Percentiles rank a stretch among this genome's conserved stretches.
phyloP scores from a whole-genome alignment of 768 basidiomycete genomes.

The Lentinula lateritia region DNA sequence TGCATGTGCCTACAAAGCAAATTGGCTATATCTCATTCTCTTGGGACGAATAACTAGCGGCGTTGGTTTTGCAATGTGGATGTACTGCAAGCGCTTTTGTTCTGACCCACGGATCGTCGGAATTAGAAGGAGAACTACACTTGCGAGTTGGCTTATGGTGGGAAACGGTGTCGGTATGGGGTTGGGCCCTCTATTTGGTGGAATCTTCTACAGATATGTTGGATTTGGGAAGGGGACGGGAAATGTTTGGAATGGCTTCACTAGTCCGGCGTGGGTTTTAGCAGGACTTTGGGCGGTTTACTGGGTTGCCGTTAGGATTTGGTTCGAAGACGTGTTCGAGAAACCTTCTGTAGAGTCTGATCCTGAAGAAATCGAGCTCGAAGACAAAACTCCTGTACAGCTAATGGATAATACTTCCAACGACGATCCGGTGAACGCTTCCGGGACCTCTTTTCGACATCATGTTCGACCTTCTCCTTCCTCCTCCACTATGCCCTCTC shows the following conservation, averaged over 20 bases:
- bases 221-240: conserved; percentile 33
- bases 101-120: conserved; percentile 68
- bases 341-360: neutral
- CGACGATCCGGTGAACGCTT: neutral
- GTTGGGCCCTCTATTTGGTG: conserved; percentile 59
- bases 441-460: conserved; percentile 2
- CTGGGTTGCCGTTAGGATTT: conserved; percentile 31
- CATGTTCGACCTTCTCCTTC: conserved; percentile 1
- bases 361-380: neutral
- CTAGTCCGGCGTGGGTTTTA: conserved; percentile 65
- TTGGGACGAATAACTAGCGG: conserved; percentile 64
- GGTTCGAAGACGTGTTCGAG: conserved; percentile 26
- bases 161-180: conserved; percentile 60
- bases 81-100: conserved; percentile 69
- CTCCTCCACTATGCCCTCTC: conserved; percentile 6
- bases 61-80: conserved; percentile 54
- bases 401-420: neutral
- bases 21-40: conserved; percentile 65
- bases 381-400: neutral
- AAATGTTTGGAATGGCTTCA: conserved; percentile 58
- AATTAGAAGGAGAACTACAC: conserved; percentile 53
- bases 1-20: conserved; percentile 51
- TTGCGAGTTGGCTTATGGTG: conserved; percentile 58
- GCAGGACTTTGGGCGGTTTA: conserved; percentile 47
- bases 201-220: conserved; percentile 48